Evolutionary conservation across 257 asterid species (phyloP).

Genomic region (Scutellaria galericulata): DNA sequence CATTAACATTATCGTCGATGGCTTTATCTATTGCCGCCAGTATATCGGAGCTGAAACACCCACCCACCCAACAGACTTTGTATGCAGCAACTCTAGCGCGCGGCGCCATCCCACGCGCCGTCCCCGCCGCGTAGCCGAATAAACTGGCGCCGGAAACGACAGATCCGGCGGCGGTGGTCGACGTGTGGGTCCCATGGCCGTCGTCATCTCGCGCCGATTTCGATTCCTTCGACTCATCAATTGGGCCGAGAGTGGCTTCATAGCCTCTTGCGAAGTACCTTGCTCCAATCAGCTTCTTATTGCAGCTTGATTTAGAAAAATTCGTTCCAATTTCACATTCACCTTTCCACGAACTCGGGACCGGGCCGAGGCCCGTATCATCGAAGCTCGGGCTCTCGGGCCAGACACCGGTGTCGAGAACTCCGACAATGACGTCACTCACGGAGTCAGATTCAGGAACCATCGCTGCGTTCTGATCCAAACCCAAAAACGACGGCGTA

Average conservation of each 20-base stretch:
- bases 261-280: constrained; percentile 71
- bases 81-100: constrained; percentile 74
- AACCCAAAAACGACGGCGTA: constrained; percentile 77
- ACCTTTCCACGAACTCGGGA: constrained; percentile 82
- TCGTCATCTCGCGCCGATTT: constrained; percentile 89
- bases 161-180: constrained; percentile 84
- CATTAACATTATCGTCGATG: constrained; percentile 69
- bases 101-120: constrained; percentile 95
- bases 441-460: constrained; percentile 60
- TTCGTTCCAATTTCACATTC: constrained; percentile 71
- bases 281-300: constrained; percentile 80
- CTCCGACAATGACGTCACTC: constrained; percentile 74
- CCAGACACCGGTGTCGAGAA: constrained; percentile 91
- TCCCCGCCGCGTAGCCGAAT: constrained; percentile 77
- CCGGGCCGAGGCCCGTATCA: constrained; percentile 68
- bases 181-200: constrained; percentile 95
- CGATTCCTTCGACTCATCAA: constrained; percentile 67
- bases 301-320: constrained; percentile 61
- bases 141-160: constrained; percentile 69
- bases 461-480: constrained; percentile 62
- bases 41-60: constrained; percentile 86
- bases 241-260: constrained; percentile 75
- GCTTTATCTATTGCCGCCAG: constrained; percentile 86
- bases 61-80: constrained; percentile 86
- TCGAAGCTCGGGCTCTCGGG: constrained; percentile 89